Evolutionary conservation across 2,329 filamentous ascomycete species (phyloP), one percentile per base, ranked within the genome.

Genomic region (Calonectria pauciramosa): DNA sequence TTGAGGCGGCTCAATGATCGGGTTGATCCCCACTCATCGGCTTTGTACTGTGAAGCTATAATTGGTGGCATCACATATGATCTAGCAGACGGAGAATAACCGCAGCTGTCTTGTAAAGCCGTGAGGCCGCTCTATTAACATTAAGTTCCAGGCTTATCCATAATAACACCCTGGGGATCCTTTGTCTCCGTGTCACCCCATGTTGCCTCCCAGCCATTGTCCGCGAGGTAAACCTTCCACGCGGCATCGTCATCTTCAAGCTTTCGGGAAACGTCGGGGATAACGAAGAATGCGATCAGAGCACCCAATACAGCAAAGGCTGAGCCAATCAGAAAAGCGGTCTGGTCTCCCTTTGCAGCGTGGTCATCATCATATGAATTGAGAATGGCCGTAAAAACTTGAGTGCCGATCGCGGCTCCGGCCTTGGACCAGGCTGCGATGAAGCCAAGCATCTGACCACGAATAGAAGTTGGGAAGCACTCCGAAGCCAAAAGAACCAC

Each of bases 311-410:
- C 82, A 0, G 88, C 86, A 79, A 91, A 90, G 0, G 82, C 88
- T 1, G 87, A 86, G 0, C 88, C 89, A 70, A 90, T 89, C 23
- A 90, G 81, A 74, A 90, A 90, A 0, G 87, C 87, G 0, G 84
- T 87, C 70, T 89, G 88, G 52, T 89, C 84, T 0, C 88, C 89
- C 75, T 88, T 86, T 13, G 84, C 79, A 0, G 84, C 67, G 47
- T 70, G 81, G 32, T 86, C 82, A 18, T 83, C 77, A 32, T 84
- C 68, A 70, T 85, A 89, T 1, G 85, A 84, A 67, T 86, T 84
- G 38, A 89, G 86, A 56, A 91, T 90, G 0, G 88, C 87, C 0
- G 85, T 88, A 71, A 90, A 91, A 3, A 88, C 87, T 70, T 89
- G 83, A 0, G 88, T 90, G 0, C 88, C 88, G 23, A 90, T 87